These are phyloP conservation scores for Knufia petricola DNA, from an alignment of 2,329 filamentous ascomycete species.

Conservation along the genomic window DNA sequence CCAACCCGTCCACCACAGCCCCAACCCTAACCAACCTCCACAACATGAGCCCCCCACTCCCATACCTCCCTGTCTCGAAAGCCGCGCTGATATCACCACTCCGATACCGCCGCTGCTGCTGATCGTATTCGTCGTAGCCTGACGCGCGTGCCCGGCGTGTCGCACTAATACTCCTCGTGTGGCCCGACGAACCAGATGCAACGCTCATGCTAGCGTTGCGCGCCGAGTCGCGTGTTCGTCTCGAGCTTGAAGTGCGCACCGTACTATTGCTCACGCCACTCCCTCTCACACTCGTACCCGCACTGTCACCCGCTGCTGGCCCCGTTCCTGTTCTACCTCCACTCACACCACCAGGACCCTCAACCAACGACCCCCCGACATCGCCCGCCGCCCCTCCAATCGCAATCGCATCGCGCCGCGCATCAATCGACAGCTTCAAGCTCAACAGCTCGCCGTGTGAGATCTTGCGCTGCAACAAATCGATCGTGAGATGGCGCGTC, in stretches of 20 bases:
- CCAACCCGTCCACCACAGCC: not conserved
- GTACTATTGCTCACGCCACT: no score
- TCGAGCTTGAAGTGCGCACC: no score
- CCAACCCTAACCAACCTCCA: conserved; percentile 2
- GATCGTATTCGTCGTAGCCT: not conserved
- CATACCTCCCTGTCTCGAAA: not conserved
- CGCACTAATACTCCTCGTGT: not conserved
- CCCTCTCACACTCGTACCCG: no score
- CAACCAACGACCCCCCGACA: not conserved
- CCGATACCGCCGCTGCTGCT: not conserved
- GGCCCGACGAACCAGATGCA: not conserved
- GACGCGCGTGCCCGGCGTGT: not conserved
- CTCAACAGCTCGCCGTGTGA: not conserved
- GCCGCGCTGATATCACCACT: no score
- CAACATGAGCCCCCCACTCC: not conserved
- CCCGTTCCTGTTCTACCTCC: no score
- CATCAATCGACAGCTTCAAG: not conserved
- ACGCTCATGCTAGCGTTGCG: not conserved
- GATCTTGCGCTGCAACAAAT: conserved; percentile 1
- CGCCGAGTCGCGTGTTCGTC: no score
- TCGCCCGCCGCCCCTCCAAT: not conserved
- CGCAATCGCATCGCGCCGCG: not conserved
- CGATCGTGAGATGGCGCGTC: not conserved
- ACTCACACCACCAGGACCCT: no score
- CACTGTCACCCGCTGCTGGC: no score